phyloP scores from a whole-genome alignment of 257 asterid species.

The Asclepias syriaca region DNA sequence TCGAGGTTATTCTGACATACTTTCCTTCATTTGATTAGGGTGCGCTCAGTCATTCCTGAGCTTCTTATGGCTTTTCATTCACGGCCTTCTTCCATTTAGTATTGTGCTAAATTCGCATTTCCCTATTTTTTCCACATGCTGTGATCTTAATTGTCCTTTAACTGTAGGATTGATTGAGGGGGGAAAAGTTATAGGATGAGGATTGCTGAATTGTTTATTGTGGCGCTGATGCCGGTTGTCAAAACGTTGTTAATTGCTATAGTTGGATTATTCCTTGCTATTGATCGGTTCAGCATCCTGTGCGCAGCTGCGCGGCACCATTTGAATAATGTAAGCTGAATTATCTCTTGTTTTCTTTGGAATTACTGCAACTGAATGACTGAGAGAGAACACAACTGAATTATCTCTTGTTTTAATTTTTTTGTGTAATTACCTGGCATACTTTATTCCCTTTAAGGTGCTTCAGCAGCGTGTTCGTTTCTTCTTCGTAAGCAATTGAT shows the following conservation, averaged over 20 bases:
- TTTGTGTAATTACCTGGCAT: neutral
- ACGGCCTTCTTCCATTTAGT: neutral
- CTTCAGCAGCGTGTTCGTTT: neutral
- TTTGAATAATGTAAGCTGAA: conserved; percentile 32
- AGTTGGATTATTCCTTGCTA: conserved; percentile 33
- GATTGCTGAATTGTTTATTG: conserved; percentile 26
- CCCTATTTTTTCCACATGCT: neutral
- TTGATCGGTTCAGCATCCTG: conserved; percentile 29
- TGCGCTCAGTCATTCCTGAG: neutral
- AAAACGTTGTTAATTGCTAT: conserved; percentile 28
- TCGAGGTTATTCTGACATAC: neutral
- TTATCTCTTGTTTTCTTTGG: neutral
- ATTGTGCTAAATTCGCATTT: neutral
- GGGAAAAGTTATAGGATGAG: conserved; percentile 13
- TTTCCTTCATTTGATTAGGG: neutral
- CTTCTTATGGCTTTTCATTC: neutral
- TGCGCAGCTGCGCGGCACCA: conserved; percentile 31
- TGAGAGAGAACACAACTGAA: neutral
- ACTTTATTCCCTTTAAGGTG: neutral
- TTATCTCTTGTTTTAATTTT: too few species aligned
- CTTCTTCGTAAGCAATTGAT: neutral
- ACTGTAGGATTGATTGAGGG: conserved; percentile 2
- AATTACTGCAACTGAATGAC: neutral
- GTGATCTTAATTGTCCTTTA: neutral
- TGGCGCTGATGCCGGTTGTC: conserved; percentile 39